phyloP scores from a whole-genome alignment of 1,139 yeast genomes.

The Debaryomycetaceae sp. region DNA sequence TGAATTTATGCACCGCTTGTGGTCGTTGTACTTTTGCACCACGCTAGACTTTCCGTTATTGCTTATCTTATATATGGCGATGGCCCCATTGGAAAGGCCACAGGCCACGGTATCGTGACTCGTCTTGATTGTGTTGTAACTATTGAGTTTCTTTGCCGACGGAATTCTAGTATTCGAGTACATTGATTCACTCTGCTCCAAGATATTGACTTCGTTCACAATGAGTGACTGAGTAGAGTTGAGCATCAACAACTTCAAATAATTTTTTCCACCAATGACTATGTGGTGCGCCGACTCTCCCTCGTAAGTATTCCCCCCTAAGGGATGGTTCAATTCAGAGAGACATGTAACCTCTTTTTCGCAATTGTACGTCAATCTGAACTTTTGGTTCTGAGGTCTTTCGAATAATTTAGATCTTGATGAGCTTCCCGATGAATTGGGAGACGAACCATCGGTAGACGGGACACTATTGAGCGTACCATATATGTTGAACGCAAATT shows the following conservation, averaged over 20 bases:
- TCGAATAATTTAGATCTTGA: constrained; percentile 2
- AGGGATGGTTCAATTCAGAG: constrained; percentile 21
- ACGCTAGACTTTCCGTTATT: constrained; percentile 38
- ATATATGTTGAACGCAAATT: constrained; percentile 33
- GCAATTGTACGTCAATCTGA: constrained; percentile 21
- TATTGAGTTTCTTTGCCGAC: constrained; percentile 33
- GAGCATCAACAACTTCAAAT: constrained; percentile 47
- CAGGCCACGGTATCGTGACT: constrained; percentile 36
- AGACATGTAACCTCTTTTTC: constrained; percentile 27
- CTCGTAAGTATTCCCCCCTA: constrained; percentile 8
- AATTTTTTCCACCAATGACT: constrained; percentile 59
- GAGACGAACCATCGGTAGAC: constrained; percentile 13
- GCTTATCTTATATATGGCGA: constrained; percentile 30
- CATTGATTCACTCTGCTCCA: constrained; percentile 45
- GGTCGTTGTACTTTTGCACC: constrained; percentile 56
- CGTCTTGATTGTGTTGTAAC: constrained; percentile 41
- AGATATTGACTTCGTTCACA: constrained; percentile 38
- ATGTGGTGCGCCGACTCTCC: constrained; percentile 33
- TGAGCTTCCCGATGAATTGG: constrained; percentile 19
- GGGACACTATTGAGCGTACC: constrained; percentile 21
- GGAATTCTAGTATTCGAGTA: constrained; percentile 38
- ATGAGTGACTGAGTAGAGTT: constrained; percentile 36
- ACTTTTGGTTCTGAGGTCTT: constrained; percentile 8
- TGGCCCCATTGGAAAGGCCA: constrained; percentile 40
- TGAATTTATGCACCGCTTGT: constrained; percentile 77